Evolutionary conservation across 371 early-diverging fungal genomes (phyloP).

Genomic region (Parasitella parasitica): DNA sequence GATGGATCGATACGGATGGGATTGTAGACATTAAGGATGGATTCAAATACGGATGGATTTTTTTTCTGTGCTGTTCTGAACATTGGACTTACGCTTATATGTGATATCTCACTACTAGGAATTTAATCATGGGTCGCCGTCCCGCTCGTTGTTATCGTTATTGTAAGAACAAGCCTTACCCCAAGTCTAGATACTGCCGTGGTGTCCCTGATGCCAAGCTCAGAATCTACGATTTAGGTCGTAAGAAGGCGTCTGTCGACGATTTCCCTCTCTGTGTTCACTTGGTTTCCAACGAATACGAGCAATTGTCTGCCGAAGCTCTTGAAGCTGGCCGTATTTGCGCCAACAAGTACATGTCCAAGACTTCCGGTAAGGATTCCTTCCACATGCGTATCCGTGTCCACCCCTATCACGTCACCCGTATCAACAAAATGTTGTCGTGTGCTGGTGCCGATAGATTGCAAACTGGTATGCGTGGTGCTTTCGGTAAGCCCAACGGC

Average conservation of each 20-base stretch:
- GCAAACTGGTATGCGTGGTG: constrained; percentile 99
- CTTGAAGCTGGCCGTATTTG: constrained; percentile 99
- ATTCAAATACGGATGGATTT: no score
- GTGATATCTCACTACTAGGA: no score
- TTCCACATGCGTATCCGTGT: constrained; percentile 99
- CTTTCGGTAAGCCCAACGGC: constrained; percentile 99
- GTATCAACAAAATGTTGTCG: constrained; percentile 99
- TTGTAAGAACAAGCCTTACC: constrained; percentile 99
- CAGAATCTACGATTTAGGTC: constrained; percentile 98
- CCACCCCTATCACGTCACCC: constrained; percentile 99
- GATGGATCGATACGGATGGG: no score
- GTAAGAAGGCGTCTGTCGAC: constrained; percentile 98
- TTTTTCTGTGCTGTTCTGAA: no score
- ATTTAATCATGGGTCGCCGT: constrained; percentile 92
- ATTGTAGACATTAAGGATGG: no score
- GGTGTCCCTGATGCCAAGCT: constrained; percentile 99
- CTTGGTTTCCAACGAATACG: constrained; percentile 97
- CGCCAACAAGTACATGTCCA: constrained; percentile 99
- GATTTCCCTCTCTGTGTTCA: constrained; percentile 98
- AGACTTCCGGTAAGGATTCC: constrained; percentile 98
- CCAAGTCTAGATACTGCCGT: constrained; percentile 99
- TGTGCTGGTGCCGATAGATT: constrained; percentile 99
- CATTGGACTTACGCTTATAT: no score
- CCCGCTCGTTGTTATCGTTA: constrained; percentile 99
- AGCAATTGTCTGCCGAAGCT: constrained; percentile 99